Evolutionary conservation across 805 yeast genomes (phyloP).

Genomic region (Candida coleopterorum): DNA sequence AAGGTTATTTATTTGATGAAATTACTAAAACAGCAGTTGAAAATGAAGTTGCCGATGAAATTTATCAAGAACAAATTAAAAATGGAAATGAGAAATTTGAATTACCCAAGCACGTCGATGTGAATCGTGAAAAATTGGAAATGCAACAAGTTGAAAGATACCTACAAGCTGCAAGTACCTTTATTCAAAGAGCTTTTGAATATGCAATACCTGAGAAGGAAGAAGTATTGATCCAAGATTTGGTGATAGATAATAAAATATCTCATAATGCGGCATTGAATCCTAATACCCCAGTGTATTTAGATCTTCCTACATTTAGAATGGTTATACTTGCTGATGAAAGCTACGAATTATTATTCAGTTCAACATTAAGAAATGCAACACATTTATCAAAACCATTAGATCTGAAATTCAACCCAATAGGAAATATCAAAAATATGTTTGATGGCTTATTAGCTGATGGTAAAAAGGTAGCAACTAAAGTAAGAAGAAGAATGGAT

Average conservation of each 20-base stretch:
- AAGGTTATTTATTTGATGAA: constrained; percentile 59
- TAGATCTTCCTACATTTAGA: constrained; percentile 83
- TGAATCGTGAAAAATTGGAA: constrained; percentile 60
- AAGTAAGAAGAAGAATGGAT: constrained; percentile 85
- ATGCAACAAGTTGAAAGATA: constrained; percentile 73
- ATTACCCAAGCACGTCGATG: constrained; percentile 55
- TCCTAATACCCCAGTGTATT: constrained; percentile 68
- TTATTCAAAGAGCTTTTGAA: constrained; percentile 83
- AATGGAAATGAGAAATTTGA: constrained; percentile 23
- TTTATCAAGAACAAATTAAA: constrained; percentile 36
- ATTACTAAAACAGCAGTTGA: constrained; percentile 62
- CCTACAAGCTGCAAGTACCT: constrained; percentile 79
- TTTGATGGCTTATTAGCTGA: constrained; percentile 89
- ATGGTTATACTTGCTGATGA: constrained; percentile 95
- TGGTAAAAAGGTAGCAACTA: constrained; percentile 86
- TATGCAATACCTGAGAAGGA: constrained; percentile 71
- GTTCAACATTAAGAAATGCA: constrained; percentile 60
- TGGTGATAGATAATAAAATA: constrained; percentile 32
- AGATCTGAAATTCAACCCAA: constrained; percentile 41
- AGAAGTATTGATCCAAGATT: constrained; percentile 32
- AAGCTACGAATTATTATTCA: constrained; percentile 81
- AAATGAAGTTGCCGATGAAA: constrained; percentile 60
- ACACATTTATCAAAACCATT: constrained; percentile 60
- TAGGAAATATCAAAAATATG: constrained; percentile 71
- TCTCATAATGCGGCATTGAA: constrained; percentile 77